Conservation (phyloP, 2,329 filamentous ascomycete species). For the Pseudohalonectria lignicola region DNA sequence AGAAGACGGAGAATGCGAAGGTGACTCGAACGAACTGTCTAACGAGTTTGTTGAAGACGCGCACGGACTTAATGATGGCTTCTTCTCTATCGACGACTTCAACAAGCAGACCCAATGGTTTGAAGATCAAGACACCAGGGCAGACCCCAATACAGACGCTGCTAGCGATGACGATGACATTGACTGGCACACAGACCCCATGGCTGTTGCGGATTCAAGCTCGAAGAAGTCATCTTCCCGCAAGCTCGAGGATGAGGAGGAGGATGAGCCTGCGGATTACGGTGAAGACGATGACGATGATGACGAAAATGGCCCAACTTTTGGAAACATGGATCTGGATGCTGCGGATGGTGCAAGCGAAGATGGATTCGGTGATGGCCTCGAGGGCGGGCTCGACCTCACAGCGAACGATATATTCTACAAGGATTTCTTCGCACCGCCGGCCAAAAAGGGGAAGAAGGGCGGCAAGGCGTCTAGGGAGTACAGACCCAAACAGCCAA, state of each 20-base stretch:
- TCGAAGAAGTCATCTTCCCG: constrained; percentile 9
- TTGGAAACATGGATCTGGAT: constrained; percentile 67
- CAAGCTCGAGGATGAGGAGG: constrained; percentile 13
- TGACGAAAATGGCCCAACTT: constrained; percentile 72
- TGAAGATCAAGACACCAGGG: constrained; percentile 72
- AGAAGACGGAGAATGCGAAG: constrained; percentile 35
- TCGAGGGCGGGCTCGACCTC: constrained; percentile 39
- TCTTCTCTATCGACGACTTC: constrained; percentile 96
- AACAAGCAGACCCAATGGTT: constrained; percentile 87
- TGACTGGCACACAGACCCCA: constrained; percentile 76
- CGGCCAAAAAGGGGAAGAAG: constrained; percentile 58
- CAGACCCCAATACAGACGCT: constrained; percentile 61
- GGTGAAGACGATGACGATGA: constrained; percentile 43
- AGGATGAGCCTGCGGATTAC: constrained; percentile 21
- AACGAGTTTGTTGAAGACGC: constrained; percentile 58
- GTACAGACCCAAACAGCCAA: constrained; percentile 24
- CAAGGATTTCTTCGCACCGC: constrained; percentile 86
- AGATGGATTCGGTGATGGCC: constrained; percentile 51
- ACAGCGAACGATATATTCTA: constrained; percentile 89
- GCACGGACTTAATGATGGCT: constrained; percentile 87
- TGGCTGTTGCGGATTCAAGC: constrained; percentile 27
- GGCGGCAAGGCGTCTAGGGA: constrained; percentile 28
- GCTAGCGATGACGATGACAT: constrained; percentile 78
- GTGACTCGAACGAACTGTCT: constrained; percentile 32
- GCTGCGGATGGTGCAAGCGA: constrained; percentile 58